Conservation (phyloP, 805 yeast genomes). For the Scheffersomyces spartinae region DNA sequence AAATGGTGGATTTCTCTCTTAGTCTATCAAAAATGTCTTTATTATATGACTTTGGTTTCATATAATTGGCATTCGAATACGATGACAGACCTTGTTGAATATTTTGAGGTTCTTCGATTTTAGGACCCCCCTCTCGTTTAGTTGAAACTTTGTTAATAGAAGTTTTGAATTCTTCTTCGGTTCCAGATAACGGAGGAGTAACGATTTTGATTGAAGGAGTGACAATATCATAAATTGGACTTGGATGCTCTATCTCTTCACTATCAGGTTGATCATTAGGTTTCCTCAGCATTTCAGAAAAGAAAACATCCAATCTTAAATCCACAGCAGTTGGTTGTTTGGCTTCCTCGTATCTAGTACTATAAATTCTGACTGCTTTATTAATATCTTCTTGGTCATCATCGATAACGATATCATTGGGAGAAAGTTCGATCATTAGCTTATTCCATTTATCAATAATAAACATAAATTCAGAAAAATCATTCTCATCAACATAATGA, state of each 20-base stretch:
- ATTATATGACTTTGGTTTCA: neutral
- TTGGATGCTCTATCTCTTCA: constrained; percentile 1
- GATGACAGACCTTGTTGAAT: too few relatives aligned
- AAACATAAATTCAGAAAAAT: constrained; percentile 22
- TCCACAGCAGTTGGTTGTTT: constrained; percentile 8
- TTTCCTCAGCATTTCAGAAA: constrained; percentile 7
- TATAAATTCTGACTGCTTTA: constrained; percentile 10
- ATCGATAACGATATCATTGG: constrained; percentile 9
- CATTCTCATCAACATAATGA: constrained; percentile 17
- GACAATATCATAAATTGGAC: constrained; percentile 5
- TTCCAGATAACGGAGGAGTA: constrained; percentile 4
- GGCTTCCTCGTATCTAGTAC: constrained; percentile 5
- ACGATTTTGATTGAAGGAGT: constrained; percentile 2
- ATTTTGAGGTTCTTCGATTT: too few relatives aligned
- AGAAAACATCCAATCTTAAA: constrained; percentile 10
- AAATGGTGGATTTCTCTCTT: constrained; percentile 1
- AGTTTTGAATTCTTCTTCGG: too few relatives aligned
- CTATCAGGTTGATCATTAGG: neutral
- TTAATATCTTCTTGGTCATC: constrained; percentile 12
- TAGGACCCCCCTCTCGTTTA: too few relatives aligned
- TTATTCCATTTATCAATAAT: constrained; percentile 30
- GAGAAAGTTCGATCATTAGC: constrained; percentile 26
- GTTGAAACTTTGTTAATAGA: too few relatives aligned
- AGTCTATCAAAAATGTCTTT: neutral
- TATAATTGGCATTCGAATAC: too few relatives aligned